phyloP scores from a whole-genome alignment of 1,284 basidiomycete species.

The Tylopilus sp. region DNA sequence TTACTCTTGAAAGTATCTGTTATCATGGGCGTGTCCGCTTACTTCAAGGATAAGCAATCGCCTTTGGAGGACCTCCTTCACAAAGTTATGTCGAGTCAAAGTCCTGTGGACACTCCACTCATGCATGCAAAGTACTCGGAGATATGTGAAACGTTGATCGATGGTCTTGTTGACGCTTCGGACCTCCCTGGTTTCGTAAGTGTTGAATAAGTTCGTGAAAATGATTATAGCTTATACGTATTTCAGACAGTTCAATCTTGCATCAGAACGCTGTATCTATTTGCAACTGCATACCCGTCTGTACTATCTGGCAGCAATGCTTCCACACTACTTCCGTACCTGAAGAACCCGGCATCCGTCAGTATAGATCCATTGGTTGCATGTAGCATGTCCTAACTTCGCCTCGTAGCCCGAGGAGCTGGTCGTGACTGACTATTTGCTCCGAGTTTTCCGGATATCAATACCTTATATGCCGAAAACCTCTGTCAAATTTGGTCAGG shows the following conservation, averaged over 20 bases:
- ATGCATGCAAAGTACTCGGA: slow-evolving; percentile 66
- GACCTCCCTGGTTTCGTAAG: slow-evolving; percentile 74
- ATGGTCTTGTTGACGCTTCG: slow-evolving; percentile 81
- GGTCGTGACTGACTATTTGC: slow-evolving; percentile 74
- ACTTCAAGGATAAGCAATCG: slow-evolving; percentile 78
- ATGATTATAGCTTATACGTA: background rate
- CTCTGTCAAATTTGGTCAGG: slow-evolving; percentile 79
- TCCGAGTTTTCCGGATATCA: slow-evolving; percentile 83
- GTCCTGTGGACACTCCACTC: slow-evolving; percentile 35
- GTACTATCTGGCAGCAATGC: slow-evolving; percentile 80
- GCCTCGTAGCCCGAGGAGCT: slow-evolving; percentile 72
- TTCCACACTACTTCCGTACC: slow-evolving; percentile 78
- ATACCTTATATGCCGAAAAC: slow-evolving; percentile 89
- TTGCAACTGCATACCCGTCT: slow-evolving; percentile 76
- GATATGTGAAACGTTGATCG: slow-evolving; percentile 81
- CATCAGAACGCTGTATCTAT: slow-evolving; percentile 79
- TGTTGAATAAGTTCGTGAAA: slow-evolving; percentile 11
- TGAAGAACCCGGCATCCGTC: slow-evolving; percentile 77
- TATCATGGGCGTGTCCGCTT: slow-evolving; percentile 80
- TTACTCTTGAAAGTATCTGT: slow-evolving; percentile 64
- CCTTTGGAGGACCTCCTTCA: slow-evolving; percentile 83
- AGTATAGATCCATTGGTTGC: slow-evolving; percentile 16
- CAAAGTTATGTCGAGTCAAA: slow-evolving; percentile 60
- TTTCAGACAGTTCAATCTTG: slow-evolving; percentile 73
- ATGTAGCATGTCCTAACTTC: slow-evolving; percentile 1